Percentiles rank a stretch among this genome's conserved stretches.
Conservation (phyloP, 2,329 filamentous ascomycete genomes). For the Truncatella angustata region DNA sequence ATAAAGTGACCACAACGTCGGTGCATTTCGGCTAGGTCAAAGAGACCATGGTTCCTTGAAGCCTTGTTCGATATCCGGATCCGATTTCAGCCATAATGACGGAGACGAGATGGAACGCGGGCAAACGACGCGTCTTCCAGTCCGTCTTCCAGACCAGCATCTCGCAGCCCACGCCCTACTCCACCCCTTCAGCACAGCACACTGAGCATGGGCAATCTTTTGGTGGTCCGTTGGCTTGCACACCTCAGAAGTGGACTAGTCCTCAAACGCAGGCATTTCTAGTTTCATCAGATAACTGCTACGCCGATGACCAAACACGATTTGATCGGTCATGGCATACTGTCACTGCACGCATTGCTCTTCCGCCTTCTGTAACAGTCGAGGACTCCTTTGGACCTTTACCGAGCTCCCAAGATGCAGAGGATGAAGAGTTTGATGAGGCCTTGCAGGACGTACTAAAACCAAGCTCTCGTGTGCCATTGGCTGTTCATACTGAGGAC, state of each 20-base stretch:
- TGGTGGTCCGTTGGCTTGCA: slow-evolving; percentile 35
- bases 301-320: slow-evolving; percentile 49
- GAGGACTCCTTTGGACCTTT: slow-evolving; percentile 54
- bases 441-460: slow-evolving; percentile 54
- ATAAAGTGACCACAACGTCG: neutral
- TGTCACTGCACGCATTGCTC: slow-evolving; percentile 55
- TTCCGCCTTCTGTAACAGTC: slow-evolving; percentile 53
- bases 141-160: slow-evolving; percentile 55
- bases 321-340: slow-evolving; percentile 63
- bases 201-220: slow-evolving; percentile 44
- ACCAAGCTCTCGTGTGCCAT: slow-evolving; percentile 43
- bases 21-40: neutral
- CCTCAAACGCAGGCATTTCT: slow-evolving; percentile 16
- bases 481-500: slow-evolving; percentile 52
- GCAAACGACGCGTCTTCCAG: slow-evolving; percentile 49
- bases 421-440: slow-evolving; percentile 45
- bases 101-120: slow-evolving; percentile 43
- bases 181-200: slow-evolving; percentile 36
- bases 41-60: neutral
- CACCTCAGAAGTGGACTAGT: slow-evolving; percentile 20
- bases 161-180: slow-evolving; percentile 46
- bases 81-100: slow-evolving; percentile 26
- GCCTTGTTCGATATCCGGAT: neutral
- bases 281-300: slow-evolving; percentile 21
- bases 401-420: slow-evolving; percentile 38